Evolutionary conservation across 2,329 filamentous ascomycete genomes (phyloP), one percentile per base, ranked within the genome.

Genomic region (Lachnellula hyalina): DNA sequence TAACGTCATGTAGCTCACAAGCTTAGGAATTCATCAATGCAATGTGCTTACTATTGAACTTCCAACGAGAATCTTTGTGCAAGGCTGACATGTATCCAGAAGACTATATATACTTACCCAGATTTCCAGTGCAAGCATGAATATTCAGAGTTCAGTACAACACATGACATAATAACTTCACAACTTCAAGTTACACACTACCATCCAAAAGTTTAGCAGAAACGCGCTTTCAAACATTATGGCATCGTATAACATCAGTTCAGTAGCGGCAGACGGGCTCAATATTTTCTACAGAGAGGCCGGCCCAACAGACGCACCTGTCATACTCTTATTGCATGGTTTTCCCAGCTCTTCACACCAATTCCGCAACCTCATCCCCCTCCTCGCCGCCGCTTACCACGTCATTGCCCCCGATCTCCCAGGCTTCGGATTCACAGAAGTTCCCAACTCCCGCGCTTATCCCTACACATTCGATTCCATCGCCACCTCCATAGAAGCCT

Each of bases 331-430:
- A 6, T 68, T 77, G 4, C 75, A 77, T 58, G 75, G 75, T n/a
- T 77, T 73, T 54, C 74, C 75, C 2, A 63, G 70, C 4, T 76
- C 74, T 0, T 75, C 73, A 0, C 71, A 73, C 59, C 70, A 73
- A 63, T 77, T 71, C 59, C 73, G 74, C 58, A 71, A 76, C 61
- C 66, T 77, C 8, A 75, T 77, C 17, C 73, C 74, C 0, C 66
- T 71, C 12, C 70, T 77, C 25, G 70, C 70, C 9, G 51, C 61
- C 19, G 64, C 66, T 35, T 76, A 76, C 60, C 69, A 67, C 19
- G 70, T 76, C 42, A 68, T 85, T 14, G 81, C 81, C 0, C 82
- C 81, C 0, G 82, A 85, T 64, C 71, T 84, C 2, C 82, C 81
- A 1, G 80, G 80, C 68, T 85, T 76, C 60, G 82, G 82, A 50